Base-by-base conservation (phyloP, 352 stramenopile species). In the Phytophthora capsici region DNA sequence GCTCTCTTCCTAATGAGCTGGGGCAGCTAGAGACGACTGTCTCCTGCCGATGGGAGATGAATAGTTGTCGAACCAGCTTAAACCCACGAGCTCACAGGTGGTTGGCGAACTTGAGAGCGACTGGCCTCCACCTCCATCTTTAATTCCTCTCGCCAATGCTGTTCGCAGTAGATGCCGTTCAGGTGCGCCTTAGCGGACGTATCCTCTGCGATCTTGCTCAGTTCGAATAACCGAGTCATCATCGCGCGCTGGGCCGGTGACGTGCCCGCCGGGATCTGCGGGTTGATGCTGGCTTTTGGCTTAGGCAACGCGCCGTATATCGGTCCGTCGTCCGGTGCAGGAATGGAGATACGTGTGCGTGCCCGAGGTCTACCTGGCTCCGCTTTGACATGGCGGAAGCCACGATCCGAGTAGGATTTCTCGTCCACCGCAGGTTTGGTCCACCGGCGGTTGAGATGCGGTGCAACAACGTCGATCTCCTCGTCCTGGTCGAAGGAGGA, bases 171-270 rank as follows among this genome's bases (percentile, higher is more conserved):
- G 52, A 77, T 69, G 19, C 79, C 69, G 62, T 88, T 91, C 43
- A 80, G 69, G 9, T 73, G 68, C 9, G 78, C 72, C 38, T 58
- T 85, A 28, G 73, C 62, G 56, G 81, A 91, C n/a, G 82, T 63
- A 10, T 75, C 71, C 41, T 88, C 73, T 0, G 72, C 82, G 12
- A 78, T 78, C 26, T 71, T 75, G 44, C 76, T 77, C 12, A 91
- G 54, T 46, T 91, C 73, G 22, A 86, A 68, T 51, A 91, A 65
- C 0, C 50, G 57, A 9, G 40, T 61, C 69, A 77, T 69, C 48
- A 77, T 9, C 7, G 61, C 50, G 20, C 53, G 55, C 43, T 74
- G 22, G 3, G 60, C 56, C 14, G 69, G 34, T 6, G 45, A 54
- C 44, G 64, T 57, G 7, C 32, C 58, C 13, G 53, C 16, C 12